These are phyloP conservation scores for Agaricus subrufescens DNA, from an alignment of 768 basidiomycete species.

Conservation along the genomic window DNA sequence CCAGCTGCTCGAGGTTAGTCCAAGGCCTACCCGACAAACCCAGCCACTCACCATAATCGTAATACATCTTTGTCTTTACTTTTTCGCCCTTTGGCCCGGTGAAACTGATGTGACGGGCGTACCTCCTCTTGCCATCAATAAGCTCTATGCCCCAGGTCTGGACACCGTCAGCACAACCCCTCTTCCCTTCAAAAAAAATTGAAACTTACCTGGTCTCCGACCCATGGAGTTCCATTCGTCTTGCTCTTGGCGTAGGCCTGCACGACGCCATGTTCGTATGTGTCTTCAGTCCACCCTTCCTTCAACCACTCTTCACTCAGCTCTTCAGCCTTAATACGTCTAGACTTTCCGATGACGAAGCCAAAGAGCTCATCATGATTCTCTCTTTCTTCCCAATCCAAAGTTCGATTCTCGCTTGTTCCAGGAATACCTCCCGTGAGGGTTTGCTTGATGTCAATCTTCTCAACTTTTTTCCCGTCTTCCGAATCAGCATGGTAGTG, in stretches of 20 bases:
- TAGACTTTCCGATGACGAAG: constrained; percentile 45
- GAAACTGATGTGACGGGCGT: constrained; percentile 59
- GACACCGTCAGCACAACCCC: neutral
- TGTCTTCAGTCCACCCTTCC: constrained; percentile 37
- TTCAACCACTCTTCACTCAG: constrained; percentile 40
- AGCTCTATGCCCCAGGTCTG: constrained; percentile 64
- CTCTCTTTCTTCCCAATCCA: constrained; percentile 51
- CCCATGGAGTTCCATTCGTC: constrained; percentile 61
- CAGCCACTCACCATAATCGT: constrained; percentile 62
- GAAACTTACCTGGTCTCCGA: constrained; percentile 49
- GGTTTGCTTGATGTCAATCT: constrained; percentile 62
- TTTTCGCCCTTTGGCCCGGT: constrained; percentile 55
- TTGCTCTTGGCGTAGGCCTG: constrained; percentile 52
- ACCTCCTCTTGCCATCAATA: constrained; percentile 54
- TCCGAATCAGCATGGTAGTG: constrained; percentile 41
- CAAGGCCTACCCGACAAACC: too few species aligned
- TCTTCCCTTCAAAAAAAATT: neutral
- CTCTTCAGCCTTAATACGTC: constrained; percentile 44
- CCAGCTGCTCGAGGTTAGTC: constrained; percentile 5
- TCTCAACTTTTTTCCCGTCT: constrained; percentile 49
- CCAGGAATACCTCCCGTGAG: constrained; percentile 59
- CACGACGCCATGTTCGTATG: constrained; percentile 37
- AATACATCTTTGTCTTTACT: constrained; percentile 53
- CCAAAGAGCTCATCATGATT: constrained; percentile 62
- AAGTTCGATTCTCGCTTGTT: constrained; percentile 49